Conservation (phyloP, 192 early-diverging fungal genomes). For the Coemansia umbellata region DNA sequence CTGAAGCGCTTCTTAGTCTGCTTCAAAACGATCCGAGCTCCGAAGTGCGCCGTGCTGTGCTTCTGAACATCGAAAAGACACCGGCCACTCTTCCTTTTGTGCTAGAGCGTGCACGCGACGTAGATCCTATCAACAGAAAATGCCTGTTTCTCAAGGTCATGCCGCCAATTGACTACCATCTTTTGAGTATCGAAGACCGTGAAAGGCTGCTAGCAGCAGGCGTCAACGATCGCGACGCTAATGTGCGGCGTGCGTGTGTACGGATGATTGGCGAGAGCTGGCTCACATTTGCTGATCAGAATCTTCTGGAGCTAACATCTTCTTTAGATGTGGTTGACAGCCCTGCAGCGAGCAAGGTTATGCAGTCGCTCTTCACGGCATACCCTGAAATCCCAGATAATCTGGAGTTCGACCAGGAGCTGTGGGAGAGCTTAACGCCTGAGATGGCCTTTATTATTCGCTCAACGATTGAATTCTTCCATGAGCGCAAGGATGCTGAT, state of each 20-base stretch:
- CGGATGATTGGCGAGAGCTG: constrained; percentile 67
- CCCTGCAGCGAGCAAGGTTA: constrained; percentile 57
- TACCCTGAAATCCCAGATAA: constrained; percentile 65
- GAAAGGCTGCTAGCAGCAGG: constrained; percentile 70
- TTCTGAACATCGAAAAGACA: constrained; percentile 69
- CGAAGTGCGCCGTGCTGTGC: constrained; percentile 77
- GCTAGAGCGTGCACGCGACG: constrained; percentile 72
- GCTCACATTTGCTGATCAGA: constrained; percentile 71
- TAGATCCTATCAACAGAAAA: constrained; percentile 70
- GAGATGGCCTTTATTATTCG: constrained; percentile 54
- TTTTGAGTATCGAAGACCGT: constrained; percentile 65
- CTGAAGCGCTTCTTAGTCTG: constrained; percentile 58
- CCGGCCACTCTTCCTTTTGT: constrained; percentile 62
- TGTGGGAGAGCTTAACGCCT: constrained; percentile 54
- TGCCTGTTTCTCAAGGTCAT: constrained; percentile 68
- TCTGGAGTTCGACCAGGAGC: constrained; percentile 54
- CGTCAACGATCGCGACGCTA: constrained; percentile 74
- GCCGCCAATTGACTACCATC: constrained; percentile 66
- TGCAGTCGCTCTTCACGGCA: constrained; percentile 60
- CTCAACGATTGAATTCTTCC: constrained; percentile 43
- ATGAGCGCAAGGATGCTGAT: constrained; percentile 54
- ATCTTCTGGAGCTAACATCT: constrained; percentile 70
- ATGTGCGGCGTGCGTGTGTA: constrained; percentile 71
- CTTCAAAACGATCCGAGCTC: constrained; percentile 73
- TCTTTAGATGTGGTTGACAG: constrained; percentile 70